Conservation (phyloP, 352 stramenopile species). For the Phytophthora cryptogea region DNA sequence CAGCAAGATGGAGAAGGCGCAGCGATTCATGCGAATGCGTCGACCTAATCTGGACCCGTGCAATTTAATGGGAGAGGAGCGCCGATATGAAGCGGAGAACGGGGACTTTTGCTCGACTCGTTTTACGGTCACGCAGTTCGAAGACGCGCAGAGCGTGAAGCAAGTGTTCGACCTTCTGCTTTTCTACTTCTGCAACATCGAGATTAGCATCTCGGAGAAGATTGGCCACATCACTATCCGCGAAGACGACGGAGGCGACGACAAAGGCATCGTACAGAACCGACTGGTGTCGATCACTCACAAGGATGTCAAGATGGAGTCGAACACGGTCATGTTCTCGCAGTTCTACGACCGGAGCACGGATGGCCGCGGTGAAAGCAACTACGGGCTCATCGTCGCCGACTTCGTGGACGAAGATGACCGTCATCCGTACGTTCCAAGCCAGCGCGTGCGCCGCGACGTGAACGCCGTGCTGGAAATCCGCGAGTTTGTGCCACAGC, state of each 20-base stretch:
- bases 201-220: conserved; percentile 68
- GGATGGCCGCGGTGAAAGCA: conserved; percentile 13
- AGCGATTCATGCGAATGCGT: conserved; percentile 41
- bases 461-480: conserved; percentile 36
- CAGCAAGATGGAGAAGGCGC: conserved; percentile 35
- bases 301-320: conserved; percentile 43
- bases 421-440: conserved; percentile 32
- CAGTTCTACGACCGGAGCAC: conserved; percentile 33
- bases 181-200: conserved; percentile 61
- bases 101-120: conserved; percentile 60
- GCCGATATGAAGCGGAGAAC: conserved; percentile 46
- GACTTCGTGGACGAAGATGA: conserved; percentile 48
- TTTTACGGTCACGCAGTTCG: conserved; percentile 60
- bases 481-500: conserved; percentile 20
- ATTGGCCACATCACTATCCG: conserved; percentile 57
- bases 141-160: conserved; percentile 33
- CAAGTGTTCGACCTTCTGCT: conserved; percentile 51
- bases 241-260: conserved; percentile 50
- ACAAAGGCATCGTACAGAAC: conserved; percentile 47
- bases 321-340: conserved; percentile 46
- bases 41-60: conserved; percentile 28
- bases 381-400: conserved; percentile 33
- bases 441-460: conserved; percentile 32
- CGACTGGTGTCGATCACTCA: conserved; percentile 45
- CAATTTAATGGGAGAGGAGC: conserved; percentile 38